A percentile compares a stretch with the other conserved stretches of the same genome.
Evolutionary conservation across 176 grass and related monocot species (phyloP).

Genomic region (Typha latifolia): DNA sequence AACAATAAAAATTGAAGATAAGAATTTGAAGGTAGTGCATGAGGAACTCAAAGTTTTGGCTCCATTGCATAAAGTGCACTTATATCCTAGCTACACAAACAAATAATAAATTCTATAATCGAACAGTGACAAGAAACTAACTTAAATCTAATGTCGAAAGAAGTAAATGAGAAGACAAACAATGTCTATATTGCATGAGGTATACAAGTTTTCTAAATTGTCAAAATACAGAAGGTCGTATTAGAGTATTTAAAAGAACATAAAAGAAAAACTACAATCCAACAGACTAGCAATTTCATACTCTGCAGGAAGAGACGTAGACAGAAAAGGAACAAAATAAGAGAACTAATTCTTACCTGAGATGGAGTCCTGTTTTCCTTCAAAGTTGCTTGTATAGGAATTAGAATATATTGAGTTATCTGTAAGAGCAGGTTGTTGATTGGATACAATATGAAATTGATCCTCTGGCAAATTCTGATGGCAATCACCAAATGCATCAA

Average conservation of each 20-base stretch:
- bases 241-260: too few species aligned
- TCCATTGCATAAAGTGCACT: too few species aligned
- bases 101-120: neutral
- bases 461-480: slow-evolving; percentile 12
- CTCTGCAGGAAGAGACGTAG: neutral
- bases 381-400: slow-evolving; percentile 13
- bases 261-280: neutral
- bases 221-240: too few species aligned
- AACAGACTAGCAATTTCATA: neutral
- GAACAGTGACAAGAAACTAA: neutral
- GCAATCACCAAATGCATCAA: slow-evolving; percentile 36
- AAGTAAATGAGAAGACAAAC: too few species aligned
- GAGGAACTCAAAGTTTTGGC: neutral
- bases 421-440: slow-evolving; percentile 22
- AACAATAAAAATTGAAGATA: neutral
- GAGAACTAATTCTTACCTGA: slow-evolving; percentile 32
- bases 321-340: neutral
- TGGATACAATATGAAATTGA: slow-evolving; percentile 14
- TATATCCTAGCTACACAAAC: neutral
- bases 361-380: slow-evolving; percentile 13
- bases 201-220: too few species aligned
- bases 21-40: neutral
- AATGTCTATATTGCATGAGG: too few species aligned
- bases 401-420: slow-evolving; percentile 13
- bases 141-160: neutral